A percentile compares a stretch with the other conserved stretches of the same genome.
Evolutionary conservation across 495 filamentous ascomycete genomes (phyloP).

Genomic region (Xylaria cubensis): DNA sequence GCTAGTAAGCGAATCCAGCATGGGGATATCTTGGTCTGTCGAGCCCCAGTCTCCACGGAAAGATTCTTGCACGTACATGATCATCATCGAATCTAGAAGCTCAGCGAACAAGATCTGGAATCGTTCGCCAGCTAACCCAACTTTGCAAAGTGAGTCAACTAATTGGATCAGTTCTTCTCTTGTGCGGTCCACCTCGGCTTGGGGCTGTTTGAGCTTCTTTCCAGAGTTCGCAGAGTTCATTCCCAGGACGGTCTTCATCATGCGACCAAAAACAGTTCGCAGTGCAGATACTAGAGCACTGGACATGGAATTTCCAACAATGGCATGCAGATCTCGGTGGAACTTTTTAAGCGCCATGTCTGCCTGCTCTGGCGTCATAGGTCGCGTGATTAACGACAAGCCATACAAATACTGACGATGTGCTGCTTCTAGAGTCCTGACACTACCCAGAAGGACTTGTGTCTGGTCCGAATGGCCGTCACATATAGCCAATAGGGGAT

Average conservation of each 20-base stretch:
- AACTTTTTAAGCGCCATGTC: conserved; percentile 57
- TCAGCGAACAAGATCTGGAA: conserved; percentile 79
- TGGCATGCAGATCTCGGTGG: conserved; percentile 66
- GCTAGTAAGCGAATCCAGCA: conserved; percentile 19
- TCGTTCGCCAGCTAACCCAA: conserved; percentile 76
- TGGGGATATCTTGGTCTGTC: conserved; percentile 32
- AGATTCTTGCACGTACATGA: conserved; percentile 64
- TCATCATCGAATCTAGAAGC: conserved; percentile 74
- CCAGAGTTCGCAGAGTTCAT: conserved; percentile 44
- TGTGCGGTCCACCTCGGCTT: conserved; percentile 35
- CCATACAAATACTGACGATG: conserved; percentile 57
- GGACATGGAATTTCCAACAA: conserved; percentile 69
- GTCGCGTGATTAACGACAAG: conserved; percentile 50
- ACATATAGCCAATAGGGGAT: conserved; percentile 53
- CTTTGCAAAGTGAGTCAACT: conserved; percentile 66
- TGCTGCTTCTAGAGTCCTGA: conserved; percentile 58
- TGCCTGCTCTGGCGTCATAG: conserved; percentile 39
- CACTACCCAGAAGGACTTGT: conserved; percentile 51
- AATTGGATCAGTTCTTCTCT: conserved; percentile 63
- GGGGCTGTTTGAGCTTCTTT: conserved; percentile 26
- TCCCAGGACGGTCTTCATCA: conserved; percentile 64
- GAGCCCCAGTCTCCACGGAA: conserved; percentile 65
- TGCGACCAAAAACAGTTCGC: conserved; percentile 56
- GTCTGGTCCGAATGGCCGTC: conserved; percentile 47
- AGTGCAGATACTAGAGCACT: conserved; percentile 60